These are phyloP conservation scores for Kernera saxatilis DNA, from an alignment of 345 rosid genomes.

Conservation along the genomic window DNA sequence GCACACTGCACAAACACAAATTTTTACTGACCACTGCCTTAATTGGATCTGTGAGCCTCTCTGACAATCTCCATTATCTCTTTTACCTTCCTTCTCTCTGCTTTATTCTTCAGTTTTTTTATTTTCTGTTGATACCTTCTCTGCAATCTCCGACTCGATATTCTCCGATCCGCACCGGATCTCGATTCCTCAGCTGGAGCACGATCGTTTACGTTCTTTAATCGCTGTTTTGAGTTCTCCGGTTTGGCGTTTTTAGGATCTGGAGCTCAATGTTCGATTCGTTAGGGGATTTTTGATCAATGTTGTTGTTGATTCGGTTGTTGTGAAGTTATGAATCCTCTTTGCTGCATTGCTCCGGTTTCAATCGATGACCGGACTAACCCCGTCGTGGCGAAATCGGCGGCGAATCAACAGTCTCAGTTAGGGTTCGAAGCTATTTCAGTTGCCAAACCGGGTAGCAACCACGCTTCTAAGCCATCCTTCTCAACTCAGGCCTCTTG, in stretches of 20 bases:
- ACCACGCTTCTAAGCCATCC: slow-evolving; percentile 42
- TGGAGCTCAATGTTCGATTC: not conserved
- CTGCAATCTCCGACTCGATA: not conserved
- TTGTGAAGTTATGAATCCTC: slow-evolving; percentile 61
- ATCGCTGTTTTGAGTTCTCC: not conserved
- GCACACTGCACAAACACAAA: slow-evolving; percentile 40
- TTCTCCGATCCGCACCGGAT: slow-evolving; percentile 21
- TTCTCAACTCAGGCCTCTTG: slow-evolving; percentile 63
- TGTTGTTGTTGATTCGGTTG: slow-evolving; percentile 12
- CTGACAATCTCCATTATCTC: slow-evolving; percentile 32
- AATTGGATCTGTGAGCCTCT: slow-evolving; percentile 49
- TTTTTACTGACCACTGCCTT: slow-evolving; percentile 49
- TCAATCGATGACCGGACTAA: slow-evolving; percentile 79
- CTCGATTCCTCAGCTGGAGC: slow-evolving; percentile 9
- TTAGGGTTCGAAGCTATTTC: slow-evolving; percentile 35
- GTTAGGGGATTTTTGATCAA: not conserved
- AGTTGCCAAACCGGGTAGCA: slow-evolving; percentile 18
- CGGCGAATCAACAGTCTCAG: slow-evolving; percentile 39
- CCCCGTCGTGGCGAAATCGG: slow-evolving; percentile 56
- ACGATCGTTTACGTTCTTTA: not conserved
- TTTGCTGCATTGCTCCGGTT: slow-evolving; percentile 99
- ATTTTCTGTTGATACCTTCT: not conserved
- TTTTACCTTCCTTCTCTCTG: not conserved
- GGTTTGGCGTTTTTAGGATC: not conserved
- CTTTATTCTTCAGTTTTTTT: not conserved